Conservation (phyloP, 1,139 yeast species). For the Pichia sp. region DNA sequence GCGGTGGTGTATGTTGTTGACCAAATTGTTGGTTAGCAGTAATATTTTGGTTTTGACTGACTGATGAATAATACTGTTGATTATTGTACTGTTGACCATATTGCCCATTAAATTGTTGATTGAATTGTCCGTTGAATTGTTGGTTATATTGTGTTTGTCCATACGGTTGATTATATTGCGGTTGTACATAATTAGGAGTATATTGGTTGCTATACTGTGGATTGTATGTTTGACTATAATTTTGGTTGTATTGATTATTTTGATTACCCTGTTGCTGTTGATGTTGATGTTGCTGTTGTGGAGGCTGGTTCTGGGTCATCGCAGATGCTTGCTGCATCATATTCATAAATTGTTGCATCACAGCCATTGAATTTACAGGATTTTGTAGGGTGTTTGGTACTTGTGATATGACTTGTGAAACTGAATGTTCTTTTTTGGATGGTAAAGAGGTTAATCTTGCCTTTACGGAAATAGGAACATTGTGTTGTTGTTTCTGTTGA, state of each 20-base stretch:
- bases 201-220: constrained; percentile 15
- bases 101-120: not conserved
- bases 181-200: not conserved
- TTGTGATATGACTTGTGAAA: not conserved
- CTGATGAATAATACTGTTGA: not conserved
- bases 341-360: constrained; percentile 17
- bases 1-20: not conserved
- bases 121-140: constrained; percentile 1
- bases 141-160: constrained; percentile 11
- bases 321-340: constrained; percentile 15
- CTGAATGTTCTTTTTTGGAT: constrained; percentile 2
- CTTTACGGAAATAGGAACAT: constrained; percentile 18
- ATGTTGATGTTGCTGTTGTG: constrained; percentile 16
- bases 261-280: constrained; percentile 18
- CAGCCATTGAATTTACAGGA: constrained; percentile 7
- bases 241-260: constrained; percentile 9
- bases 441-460: constrained; percentile 27
- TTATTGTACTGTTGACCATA: constrained; percentile 3
- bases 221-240: constrained; percentile 7
- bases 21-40: not conserved
- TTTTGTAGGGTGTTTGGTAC: not conserved
- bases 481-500: not conserved
- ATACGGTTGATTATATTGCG: constrained; percentile 10
- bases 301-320: not conserved
- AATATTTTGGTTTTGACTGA: not conserved